Conservation (phyloP, 805 yeast species). For the Sugiyamaella lignohabitans region DNA sequence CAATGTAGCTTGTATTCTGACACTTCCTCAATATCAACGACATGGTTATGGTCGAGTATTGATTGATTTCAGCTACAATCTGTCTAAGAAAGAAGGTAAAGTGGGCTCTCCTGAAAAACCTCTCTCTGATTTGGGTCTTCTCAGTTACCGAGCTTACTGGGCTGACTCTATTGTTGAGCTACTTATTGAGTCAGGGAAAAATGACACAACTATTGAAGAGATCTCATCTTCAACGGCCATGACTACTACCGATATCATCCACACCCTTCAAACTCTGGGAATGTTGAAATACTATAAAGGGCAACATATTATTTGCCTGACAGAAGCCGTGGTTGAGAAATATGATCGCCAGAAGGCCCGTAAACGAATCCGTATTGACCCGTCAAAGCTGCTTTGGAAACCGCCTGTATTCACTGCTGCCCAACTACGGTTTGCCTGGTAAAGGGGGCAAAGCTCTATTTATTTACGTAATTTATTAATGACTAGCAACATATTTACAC, state of each 20-base stretch:
- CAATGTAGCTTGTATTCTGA: conserved; percentile 94
- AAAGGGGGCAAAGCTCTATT: conserved; percentile 12
- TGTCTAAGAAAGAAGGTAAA: conserved; percentile 81
- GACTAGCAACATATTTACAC: background rate
- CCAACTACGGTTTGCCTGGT: conserved; percentile 95
- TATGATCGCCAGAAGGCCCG: conserved; percentile 67
- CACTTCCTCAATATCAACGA: conserved; percentile 93
- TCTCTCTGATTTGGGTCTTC: conserved; percentile 83
- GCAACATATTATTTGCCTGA: conserved; percentile 82
- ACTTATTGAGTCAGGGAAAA: conserved; percentile 59
- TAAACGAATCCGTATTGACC: conserved; percentile 69
- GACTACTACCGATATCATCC: conserved; percentile 94
- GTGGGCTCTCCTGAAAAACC: conserved; percentile 98
- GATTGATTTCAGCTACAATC: conserved; percentile 88
- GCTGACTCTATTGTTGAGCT: conserved; percentile 77
- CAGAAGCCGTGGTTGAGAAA: conserved; percentile 71
- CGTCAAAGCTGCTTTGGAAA: conserved; percentile 73
- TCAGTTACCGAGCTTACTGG: conserved; percentile 95
- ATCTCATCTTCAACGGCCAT: conserved; percentile 79
- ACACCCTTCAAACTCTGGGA: conserved; percentile 85
- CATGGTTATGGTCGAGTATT: conserved; percentile 88
- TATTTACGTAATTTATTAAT: conserved; percentile 1
- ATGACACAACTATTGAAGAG: conserved; percentile 77
- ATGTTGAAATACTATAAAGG: conserved; percentile 91
- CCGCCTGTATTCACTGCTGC: conserved; percentile 95